A percentile compares a stretch with the other conserved stretches of the same genome.
phyloP scores from a whole-genome alignment of 768 basidiomycete species.

The Pisolithus tinctorius region DNA sequence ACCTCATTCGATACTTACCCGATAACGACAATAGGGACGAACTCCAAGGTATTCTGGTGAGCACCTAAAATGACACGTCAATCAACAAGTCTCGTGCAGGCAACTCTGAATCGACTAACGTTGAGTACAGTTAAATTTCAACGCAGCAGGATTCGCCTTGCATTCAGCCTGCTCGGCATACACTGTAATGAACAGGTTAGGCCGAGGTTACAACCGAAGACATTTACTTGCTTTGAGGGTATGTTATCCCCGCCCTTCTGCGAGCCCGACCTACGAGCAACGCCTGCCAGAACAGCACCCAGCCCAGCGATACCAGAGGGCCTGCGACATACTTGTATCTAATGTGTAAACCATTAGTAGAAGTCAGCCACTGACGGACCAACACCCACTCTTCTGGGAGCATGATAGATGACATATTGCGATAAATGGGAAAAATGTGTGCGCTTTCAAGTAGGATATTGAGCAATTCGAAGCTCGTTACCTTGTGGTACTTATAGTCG shows the following conservation, averaged over 20 bases:
- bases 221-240: constrained; percentile 53
- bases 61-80: constrained; percentile 38
- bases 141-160: constrained; percentile 43
- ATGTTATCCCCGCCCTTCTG: constrained; percentile 47
- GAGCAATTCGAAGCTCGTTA: neutral
- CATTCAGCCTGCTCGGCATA: constrained; percentile 65
- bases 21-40: constrained; percentile 36
- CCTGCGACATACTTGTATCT: constrained; percentile 55
- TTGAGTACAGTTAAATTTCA: constrained; percentile 66
- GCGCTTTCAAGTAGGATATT: neutral
- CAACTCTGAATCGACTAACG: constrained; percentile 32
- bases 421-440: neutral
- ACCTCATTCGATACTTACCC: constrained; percentile 27
- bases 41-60: constrained; percentile 53
- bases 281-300: constrained; percentile 46
- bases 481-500: neutral
- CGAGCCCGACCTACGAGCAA: constrained; percentile 39
- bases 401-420: constrained; percentile 22
- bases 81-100: neutral
- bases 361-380: neutral
- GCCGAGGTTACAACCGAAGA: neutral
- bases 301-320: constrained; percentile 46
- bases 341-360: neutral
- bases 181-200: constrained; percentile 29
- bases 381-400: constrained; percentile 33